Percentiles rank a stretch among this genome's conserved stretches.
Evolutionary conservation across 495 filamentous ascomycete genomes (phyloP).

Genomic region (Penicillium tannophilum): DNA sequence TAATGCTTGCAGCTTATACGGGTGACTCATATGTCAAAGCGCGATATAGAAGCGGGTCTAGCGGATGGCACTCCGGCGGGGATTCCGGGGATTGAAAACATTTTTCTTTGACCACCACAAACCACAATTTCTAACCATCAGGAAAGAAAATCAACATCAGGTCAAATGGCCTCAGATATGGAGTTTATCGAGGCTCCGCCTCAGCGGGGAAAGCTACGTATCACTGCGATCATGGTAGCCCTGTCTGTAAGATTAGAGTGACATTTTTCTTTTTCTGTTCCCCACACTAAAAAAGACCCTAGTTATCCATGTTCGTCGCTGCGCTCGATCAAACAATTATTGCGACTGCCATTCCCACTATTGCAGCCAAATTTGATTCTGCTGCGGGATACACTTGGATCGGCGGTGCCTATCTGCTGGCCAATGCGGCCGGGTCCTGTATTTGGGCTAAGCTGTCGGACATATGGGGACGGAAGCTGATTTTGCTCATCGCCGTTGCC

Average conservation of each 20-base stretch:
- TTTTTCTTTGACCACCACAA: constrained; percentile 1
- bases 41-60: not conserved
- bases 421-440: constrained; percentile 53
- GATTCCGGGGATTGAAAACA: constrained; percentile 2
- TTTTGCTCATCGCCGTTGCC: constrained; percentile 49
- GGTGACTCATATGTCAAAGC: not conserved
- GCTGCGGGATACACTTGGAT: constrained; percentile 67
- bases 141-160: not conserved
- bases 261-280: not conserved
- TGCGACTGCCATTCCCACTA: constrained; percentile 62
- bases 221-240: constrained; percentile 30
- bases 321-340: constrained; percentile 66
- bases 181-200: constrained; percentile 19
- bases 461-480: constrained; percentile 63
- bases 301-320: constrained; percentile 52
- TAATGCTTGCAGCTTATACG: not conserved
- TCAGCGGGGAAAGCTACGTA: constrained; percentile 22
- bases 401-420: constrained; percentile 63
- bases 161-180: constrained; percentile 20
- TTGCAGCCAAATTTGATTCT: constrained; percentile 58
- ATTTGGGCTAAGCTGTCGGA: constrained; percentile 62
- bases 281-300: not conserved
- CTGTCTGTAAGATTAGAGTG: constrained; percentile 24
- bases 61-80: not conserved
- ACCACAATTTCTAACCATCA: not conserved